Evolutionary conservation across 2,329 filamentous ascomycete species (phyloP).

Genomic region (Onygenales sp.): DNA sequence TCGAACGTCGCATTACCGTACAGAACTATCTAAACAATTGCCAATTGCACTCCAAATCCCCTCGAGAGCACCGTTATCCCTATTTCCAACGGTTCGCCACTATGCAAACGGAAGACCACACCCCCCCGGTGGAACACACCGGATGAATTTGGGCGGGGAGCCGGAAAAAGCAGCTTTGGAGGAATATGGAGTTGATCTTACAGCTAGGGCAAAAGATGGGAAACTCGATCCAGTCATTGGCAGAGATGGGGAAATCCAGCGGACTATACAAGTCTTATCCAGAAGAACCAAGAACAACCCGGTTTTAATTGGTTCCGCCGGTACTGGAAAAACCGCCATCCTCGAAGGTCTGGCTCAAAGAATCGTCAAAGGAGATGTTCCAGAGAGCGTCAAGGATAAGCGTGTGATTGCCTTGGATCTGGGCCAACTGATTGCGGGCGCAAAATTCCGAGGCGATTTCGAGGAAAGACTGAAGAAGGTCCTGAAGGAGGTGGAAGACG

Average conservation of each 20-base stretch:
- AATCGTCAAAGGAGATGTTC: constrained; percentile 86
- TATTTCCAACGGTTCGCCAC: constrained; percentile 17
- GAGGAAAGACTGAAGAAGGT: constrained; percentile 90
- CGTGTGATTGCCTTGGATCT: constrained; percentile 79
- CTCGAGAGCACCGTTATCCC: constrained; percentile 5
- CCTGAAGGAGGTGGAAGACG: constrained; percentile 80
- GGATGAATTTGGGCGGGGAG: constrained; percentile 76
- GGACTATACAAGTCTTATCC: constrained; percentile 89
- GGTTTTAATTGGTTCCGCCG: constrained; percentile 82
- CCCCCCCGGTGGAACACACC: constrained; percentile 83
- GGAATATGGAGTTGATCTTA: constrained; percentile 84
- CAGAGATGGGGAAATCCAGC: constrained; percentile 79
- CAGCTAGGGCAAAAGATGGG: constrained; percentile 70
- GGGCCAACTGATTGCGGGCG: constrained; percentile 86
- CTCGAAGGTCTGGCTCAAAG: constrained; percentile 81
- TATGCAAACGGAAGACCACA: constrained; percentile 61
- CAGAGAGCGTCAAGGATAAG: constrained; percentile 93
- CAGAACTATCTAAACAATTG: neutral
- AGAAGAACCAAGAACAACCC: constrained; percentile 93
- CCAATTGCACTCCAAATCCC: neutral
- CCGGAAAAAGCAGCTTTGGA: constrained; percentile 79
- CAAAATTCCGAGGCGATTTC: constrained; percentile 92
- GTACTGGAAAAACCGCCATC: constrained; percentile 90
- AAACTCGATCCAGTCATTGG: constrained; percentile 96
- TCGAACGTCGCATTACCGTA: constrained; percentile 1